phyloP scores from a whole-genome alignment of 495 filamentous ascomycete species.

The Cairneyella variabilis region DNA sequence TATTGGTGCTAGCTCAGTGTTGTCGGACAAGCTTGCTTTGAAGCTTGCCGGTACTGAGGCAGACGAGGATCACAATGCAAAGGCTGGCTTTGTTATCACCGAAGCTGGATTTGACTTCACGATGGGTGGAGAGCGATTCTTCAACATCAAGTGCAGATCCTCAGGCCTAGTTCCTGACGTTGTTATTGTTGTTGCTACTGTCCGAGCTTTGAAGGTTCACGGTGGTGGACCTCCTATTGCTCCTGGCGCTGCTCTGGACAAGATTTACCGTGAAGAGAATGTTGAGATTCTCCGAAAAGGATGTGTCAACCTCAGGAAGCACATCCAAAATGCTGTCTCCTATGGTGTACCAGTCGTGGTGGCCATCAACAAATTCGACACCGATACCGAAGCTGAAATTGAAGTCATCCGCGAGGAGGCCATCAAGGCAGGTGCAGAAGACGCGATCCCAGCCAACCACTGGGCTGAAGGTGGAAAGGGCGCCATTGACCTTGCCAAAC shows the following conservation, averaged over 20 bases:
- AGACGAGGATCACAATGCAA: conserved; percentile 82
- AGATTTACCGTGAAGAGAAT: conserved; percentile 90
- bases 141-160: conserved; percentile 98
- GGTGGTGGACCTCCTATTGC: conserved; percentile 90
- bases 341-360: conserved; percentile 97
- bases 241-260: conserved; percentile 74
- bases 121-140: conserved; percentile 98
- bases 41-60: conserved; percentile 94
- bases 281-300: conserved; percentile 84
- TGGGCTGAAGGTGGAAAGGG: conserved; percentile 95
- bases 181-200: conserved; percentile 92
- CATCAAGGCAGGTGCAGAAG: conserved; percentile 86
- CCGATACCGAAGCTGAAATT: conserved; percentile 91
- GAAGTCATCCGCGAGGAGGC: conserved; percentile 85
- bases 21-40: conserved; percentile 91
- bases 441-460: conserved; percentile 91
- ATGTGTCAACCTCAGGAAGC: conserved; percentile 91
- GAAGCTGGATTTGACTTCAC: conserved; percentile 99
- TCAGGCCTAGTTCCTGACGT: conserved; percentile 89
- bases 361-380: conserved; percentile 93
- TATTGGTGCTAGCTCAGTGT: conserved; percentile 90
- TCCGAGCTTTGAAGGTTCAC: conserved; percentile 93
- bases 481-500: conserved; percentile 84
- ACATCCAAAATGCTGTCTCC: conserved; percentile 79
- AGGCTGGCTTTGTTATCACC: conserved; percentile 93